Base-by-base conservation (phyloP, 2,329 filamentous ascomycete genomes). In the Penicillium sp. region DNA sequence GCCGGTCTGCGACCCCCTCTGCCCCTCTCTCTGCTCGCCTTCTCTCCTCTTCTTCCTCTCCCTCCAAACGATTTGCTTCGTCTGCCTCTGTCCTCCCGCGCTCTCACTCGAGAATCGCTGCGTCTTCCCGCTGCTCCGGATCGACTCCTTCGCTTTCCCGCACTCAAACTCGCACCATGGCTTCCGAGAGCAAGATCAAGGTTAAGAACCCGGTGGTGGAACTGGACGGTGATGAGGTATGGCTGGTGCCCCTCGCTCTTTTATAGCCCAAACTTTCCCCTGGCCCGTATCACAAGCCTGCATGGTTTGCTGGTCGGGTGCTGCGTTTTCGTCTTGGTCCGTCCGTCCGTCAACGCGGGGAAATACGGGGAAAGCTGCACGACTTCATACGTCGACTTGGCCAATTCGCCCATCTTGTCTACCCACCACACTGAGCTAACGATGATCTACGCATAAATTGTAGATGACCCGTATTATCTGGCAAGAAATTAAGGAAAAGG, bases 191-290 rank as follows among this genome's bases (percentile, higher is more conserved):
- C 63, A 98, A 97, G 84, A 97, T 97, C 80, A 93, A 94, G 81
- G 93, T 98, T 77, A 90, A 94, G 83, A 97, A 95, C 73, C 93
- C 93, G 54, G 84, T 98, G 67, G 93, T 98, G 69, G 93, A 97
- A 77, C 81, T 97, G 61, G 91, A 97, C 68, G 91, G 91, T 63
- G 80, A 84, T 69, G 81, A 84, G 65, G 68, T 69, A 65, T 45
- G 63, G 46, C 45, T 21, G 23, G 41, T 28, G 18, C 14, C 13
- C 14, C 7, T 32, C 14, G 33, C 18, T 20, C 31, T 48, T 49
- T 54, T 47, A 41, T 39, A 44, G 20, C 26, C 41, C 33, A 16
- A 43, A 38, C 32, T 39, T 44, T 45, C 17, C 27, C 42, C 27
- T 33, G 31, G 42, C 20, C n/a, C 10, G 43, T 53, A 39, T 54